phyloP scores from a whole-genome alignment of 495 filamentous ascomycete genomes.

The Hypoxylon fragiforme region DNA sequence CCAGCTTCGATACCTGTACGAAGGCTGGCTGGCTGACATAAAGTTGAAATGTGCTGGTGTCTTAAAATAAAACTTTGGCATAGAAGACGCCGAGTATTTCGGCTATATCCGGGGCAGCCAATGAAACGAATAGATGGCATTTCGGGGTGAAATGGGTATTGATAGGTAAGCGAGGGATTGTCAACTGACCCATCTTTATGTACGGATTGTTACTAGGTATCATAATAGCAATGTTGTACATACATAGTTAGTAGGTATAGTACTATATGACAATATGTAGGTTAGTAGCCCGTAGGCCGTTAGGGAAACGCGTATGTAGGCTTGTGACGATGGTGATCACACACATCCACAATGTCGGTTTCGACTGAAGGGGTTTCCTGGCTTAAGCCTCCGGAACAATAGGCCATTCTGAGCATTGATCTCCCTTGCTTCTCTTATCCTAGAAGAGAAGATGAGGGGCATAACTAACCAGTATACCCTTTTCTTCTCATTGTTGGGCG shows the following conservation, averaged over 20 bases:
- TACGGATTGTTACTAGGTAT: slow-evolving; percentile 23
- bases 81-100: slow-evolving; percentile 11
- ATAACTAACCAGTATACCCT: too few relatives aligned
- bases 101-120: slow-evolving; percentile 25
- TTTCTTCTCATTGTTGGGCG: too few relatives aligned
- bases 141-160: slow-evolving; percentile 3
- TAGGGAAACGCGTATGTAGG: too few relatives aligned
- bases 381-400: slow-evolving; percentile 11
- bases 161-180: slow-evolving; percentile 22
- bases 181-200: slow-evolving; percentile 33
- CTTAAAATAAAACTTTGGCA: too few relatives aligned
- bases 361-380: slow-evolving; percentile 13
- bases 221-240: not conserved
- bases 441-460: slow-evolving; percentile 13
- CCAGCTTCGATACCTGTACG: too few relatives aligned
- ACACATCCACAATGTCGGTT: slow-evolving; percentile 4
- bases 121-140: slow-evolving; percentile 1
- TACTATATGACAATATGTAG: too few relatives aligned
- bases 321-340: slow-evolving; percentile 19
- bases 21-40: too few relatives aligned
- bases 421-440: slow-evolving; percentile 25
- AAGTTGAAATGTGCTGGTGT: slow-evolving; percentile 4
- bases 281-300: too few relatives aligned
- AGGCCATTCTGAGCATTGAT: slow-evolving; percentile 8
- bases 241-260: too few relatives aligned